A percentile compares a stretch with the other conserved stretches of the same genome.
phyloP scores from a whole-genome alignment of 805 yeast genomes.

The Monosporozyma siamensis region DNA sequence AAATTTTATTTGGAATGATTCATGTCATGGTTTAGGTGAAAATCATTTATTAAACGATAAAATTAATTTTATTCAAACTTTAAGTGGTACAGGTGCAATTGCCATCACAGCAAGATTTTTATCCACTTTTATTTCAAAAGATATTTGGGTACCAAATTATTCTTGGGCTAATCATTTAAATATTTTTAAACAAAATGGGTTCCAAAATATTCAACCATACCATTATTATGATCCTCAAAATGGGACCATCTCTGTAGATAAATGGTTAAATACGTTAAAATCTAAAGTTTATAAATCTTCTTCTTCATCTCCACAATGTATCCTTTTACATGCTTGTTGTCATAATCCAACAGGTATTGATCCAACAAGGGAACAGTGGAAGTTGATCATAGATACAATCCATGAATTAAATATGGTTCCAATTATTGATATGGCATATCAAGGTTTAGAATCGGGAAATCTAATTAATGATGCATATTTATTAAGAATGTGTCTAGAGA shows the following conservation, averaged over 20 bases:
- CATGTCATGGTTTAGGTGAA: constrained; percentile 38
- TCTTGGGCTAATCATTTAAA: constrained; percentile 93
- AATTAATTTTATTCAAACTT: constrained; percentile 76
- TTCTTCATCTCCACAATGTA: constrained; percentile 34
- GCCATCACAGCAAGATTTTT: constrained; percentile 78
- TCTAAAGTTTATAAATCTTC: not conserved
- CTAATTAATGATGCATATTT: constrained; percentile 62
- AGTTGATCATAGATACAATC: constrained; percentile 55
- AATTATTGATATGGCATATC: constrained; percentile 88
- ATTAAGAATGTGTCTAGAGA: constrained; percentile 31
- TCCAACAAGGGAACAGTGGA: constrained; percentile 76
- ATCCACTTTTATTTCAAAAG: constrained; percentile 35
- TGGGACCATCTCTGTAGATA: constrained; percentile 45
- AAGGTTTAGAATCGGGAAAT: constrained; percentile 86
- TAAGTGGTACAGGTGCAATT: constrained; percentile 92
- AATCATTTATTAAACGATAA: constrained; percentile 50
- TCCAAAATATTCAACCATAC: constrained; percentile 55
- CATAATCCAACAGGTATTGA: constrained; percentile 97
- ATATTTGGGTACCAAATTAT: constrained; percentile 69
- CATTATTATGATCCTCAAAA: constrained; percentile 50
- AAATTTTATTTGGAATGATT: constrained; percentile 62
- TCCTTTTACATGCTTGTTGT: constrained; percentile 87
- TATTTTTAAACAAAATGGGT: constrained; percentile 66
- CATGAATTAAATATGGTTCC: constrained; percentile 57
- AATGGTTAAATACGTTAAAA: constrained; percentile 50